These are phyloP conservation scores for Trichoderma reesei DNA, from an alignment of 495 filamentous ascomycete species.

Conservation along the genomic window DNA sequence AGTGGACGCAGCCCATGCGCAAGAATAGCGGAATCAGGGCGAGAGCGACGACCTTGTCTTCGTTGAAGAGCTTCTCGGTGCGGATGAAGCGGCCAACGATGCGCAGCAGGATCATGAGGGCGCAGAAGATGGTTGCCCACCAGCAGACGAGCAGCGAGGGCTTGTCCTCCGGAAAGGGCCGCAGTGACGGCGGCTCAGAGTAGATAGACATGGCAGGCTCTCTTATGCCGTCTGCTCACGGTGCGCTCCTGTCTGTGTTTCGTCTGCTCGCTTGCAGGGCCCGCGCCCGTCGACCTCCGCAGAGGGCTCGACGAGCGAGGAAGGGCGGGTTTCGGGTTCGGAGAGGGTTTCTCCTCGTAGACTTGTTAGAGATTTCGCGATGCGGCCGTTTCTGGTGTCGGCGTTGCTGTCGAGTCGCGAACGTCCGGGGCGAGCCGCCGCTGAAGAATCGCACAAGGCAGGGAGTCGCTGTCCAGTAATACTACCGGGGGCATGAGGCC, in stretches of 20 bases:
- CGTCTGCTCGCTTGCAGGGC: neutral
- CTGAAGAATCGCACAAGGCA: neutral
- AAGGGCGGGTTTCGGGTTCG: neutral
- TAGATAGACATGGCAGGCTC: conserved; percentile 40
- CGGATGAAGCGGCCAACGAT: conserved; percentile 70
- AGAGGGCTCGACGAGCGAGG: conserved; percentile 49
- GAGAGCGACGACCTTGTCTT: conserved; percentile 77
- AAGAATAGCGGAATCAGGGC: conserved; percentile 69
- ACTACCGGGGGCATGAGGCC: conserved; percentile 1
- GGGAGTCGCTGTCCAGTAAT: neutral
- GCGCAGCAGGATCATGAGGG: conserved; percentile 69
- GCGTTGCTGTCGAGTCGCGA: neutral
- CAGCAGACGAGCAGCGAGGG: conserved; percentile 82
- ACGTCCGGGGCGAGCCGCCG: neutral
- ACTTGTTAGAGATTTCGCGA: neutral
- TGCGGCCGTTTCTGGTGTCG: neutral
- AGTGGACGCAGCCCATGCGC: conserved; percentile 80
- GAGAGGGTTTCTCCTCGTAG: neutral
- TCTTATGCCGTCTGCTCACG: conserved; percentile 4
- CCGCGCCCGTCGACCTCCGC: conserved; percentile 52
- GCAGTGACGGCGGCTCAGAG: conserved; percentile 48
- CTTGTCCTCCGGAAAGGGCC: conserved; percentile 49
- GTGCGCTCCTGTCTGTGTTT: too few species aligned
- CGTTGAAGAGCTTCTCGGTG: conserved; percentile 69
- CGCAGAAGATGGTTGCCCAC: conserved; percentile 82